Evolutionary conservation across 192 early-diverging fungal species (phyloP), one percentile per base, ranked within the genome.

Genomic region (Coemansia pectinata): DNA sequence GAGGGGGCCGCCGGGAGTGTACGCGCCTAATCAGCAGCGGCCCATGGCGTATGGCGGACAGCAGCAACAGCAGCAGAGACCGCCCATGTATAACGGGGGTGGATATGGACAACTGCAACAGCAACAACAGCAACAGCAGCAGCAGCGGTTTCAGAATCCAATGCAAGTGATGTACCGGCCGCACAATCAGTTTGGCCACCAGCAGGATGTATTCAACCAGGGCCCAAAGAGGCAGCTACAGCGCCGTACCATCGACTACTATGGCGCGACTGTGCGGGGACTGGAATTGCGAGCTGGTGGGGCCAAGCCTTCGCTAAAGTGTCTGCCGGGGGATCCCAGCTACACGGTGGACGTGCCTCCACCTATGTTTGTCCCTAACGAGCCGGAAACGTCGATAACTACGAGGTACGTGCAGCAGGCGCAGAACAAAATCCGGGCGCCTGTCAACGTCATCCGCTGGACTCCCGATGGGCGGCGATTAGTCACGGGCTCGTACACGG

Each of bases 391-490:
- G 4, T 74, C 74, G 9, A 63, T 84, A 19, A 63, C 78, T 0
- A 79, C 77, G 17, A 33, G 77, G 60, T 75, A 74, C 67, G 66
- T 80, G 14, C 73, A 79, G 45, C 62, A 70, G 48, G 73, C 82
- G n/a, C 92, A 90, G n/a, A 98, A 98, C 79, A 98, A 97, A 75
- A 86, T 90, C 57, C 74, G 94, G 64, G 94, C 88, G 72, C 95
- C 96, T 15, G 87, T 98, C 38, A 97, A 98, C 72, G 94, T 94
- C 29, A 89, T 95, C 39, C 85, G 90, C 87, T 99, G 96, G 96
- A 97, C 94, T 15, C 97, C 97, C 1, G 97, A 99, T 75, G 96
- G 96, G 19, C 83, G 97, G 19, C 88, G 96, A 34, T 78, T 99
- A 10, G 92, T 97, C 15, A 97, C 97, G 3, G 97, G 95, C 10